phyloP scores from a whole-genome alignment of 2,329 filamentous ascomycete species.

The Aplosporella prunicola region DNA sequence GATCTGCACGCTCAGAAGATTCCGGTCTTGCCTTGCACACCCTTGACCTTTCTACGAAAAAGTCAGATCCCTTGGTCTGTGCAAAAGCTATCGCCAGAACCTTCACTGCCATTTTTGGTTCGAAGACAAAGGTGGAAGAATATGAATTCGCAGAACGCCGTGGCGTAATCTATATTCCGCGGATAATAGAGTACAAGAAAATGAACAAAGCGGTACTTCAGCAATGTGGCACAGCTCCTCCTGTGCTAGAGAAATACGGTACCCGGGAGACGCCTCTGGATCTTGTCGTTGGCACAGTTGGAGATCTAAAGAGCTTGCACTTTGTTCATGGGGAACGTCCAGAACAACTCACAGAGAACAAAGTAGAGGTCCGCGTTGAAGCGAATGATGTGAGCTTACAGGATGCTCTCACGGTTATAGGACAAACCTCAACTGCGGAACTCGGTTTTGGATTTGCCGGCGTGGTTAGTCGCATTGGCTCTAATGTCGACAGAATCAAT shows the following conservation, averaged over 20 bases:
- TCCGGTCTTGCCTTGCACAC: neutral
- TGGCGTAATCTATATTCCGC: neutral
- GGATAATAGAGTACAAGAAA: neutral
- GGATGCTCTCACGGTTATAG: slow-evolving; percentile 12
- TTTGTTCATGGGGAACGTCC: too few relatives aligned
- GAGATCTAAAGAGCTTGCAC: neutral
- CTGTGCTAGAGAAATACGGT: neutral
- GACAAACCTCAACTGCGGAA: slow-evolving; percentile 12
- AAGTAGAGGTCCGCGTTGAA: slow-evolving; percentile 17
- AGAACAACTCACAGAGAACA: slow-evolving; percentile 1
- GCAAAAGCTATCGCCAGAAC: neutral
- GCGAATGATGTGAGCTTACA: slow-evolving; percentile 4
- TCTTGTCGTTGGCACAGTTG: neutral
- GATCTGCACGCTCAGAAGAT: neutral
- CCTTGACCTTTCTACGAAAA: neutral
- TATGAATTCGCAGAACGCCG: neutral
- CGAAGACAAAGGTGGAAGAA: neutral
- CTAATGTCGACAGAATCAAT: neutral
- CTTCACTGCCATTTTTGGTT: neutral
- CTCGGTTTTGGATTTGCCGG: slow-evolving; percentile 13
- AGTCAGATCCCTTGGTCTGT: neutral
- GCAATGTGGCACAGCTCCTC: neutral
- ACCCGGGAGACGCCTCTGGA: too few relatives aligned
- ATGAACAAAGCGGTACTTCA: neutral
- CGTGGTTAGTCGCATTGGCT: slow-evolving; percentile 13